Base-by-base conservation (phyloP, 352 stramenopile genomes). In the Phytophthora ramorum region DNA sequence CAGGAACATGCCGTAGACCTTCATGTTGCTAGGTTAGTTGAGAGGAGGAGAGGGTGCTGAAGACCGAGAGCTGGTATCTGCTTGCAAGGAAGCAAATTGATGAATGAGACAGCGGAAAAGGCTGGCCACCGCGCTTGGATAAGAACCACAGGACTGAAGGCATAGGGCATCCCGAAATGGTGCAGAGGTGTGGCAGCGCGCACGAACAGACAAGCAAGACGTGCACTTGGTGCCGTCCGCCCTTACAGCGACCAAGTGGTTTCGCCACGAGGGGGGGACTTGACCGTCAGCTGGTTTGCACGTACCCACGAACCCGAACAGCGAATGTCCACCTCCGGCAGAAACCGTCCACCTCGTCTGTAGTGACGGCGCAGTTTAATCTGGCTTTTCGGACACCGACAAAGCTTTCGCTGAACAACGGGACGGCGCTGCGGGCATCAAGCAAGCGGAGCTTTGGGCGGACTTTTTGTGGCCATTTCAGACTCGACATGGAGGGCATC, bases 1-100 rank as follows among this genome's bases (percentile, higher is more conserved):
- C 52, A 69, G 37, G 48, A 78, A 68, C 43, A 78, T 43, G 13
- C 49, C 60, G 59, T 78, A 69, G n/a, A 78, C 51, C 55, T 78
- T 72, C 70, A 78, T 77, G 38, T 10, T 71, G 28, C n/a, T 47
- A 7, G 30, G 30, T 38, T 38, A 10, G 32, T 38, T 16, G 13
- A 43, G 37, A 43, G 16, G n/a, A 55, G 13, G 5, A 28, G 20
- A 28, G 20, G 34, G 43, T 34, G 53, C 38, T 32, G 26, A 32
- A 6, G 37, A 34, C 45, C 44, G 47, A 41, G 30, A 17, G 46
- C 41, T 32, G 61, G 58, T 73, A 65, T 73, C 58, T 69, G 48
- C 69, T 70, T 55, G 64, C 16, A 35, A 28, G 17, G 19, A 58
- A 65, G 49, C 53, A 71, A 67, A 69, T 65, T 69, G 59, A 48